These are phyloP conservation scores for Spongospora subterranea DNA, from an alignment of 208 protist genomes.

Conservation along the genomic window DNA sequence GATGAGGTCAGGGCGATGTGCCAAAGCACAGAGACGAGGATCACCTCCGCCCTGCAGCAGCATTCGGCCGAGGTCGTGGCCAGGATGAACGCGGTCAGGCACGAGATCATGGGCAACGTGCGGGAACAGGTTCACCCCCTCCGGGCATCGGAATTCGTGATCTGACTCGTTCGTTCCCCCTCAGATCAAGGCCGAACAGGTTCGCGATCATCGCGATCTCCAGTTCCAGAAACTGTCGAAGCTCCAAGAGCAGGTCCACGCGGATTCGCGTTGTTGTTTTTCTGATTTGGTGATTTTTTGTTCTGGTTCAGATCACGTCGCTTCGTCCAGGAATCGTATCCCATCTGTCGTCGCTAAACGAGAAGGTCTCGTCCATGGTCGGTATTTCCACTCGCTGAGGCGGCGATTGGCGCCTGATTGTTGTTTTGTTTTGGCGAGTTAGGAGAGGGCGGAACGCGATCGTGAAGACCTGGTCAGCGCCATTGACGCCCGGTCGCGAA, in stretches of 20 bases:
- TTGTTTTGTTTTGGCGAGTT: no score
- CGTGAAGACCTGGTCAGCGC: neutral
- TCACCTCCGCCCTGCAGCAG: neutral
- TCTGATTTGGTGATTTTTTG: neutral
- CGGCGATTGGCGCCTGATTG: no score
- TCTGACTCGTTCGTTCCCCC: no score
- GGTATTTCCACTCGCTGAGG: neutral
- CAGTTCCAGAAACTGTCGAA: neutral
- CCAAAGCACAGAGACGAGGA: neutral
- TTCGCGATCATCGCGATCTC: neutral
- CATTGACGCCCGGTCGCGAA: neutral
- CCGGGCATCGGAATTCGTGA: no score
- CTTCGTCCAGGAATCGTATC: neutral
- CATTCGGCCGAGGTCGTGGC: neutral
- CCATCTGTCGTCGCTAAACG: neutral
- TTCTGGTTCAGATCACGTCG: neutral
- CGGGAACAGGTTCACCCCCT: no score
- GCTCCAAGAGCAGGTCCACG: slow-evolving; percentile 32
- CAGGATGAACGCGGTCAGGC: neutral
- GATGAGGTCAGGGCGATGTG: neutral
- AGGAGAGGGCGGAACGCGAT: neutral
- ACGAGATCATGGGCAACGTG: no score
- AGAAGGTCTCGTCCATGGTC: neutral
- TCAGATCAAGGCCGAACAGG: neutral
- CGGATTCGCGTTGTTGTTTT: neutral